A percentile compares a stretch with the other conserved stretches of the same genome.
Conservation (phyloP, 129 eudicot genomes). For the Pseudognaphalium luteoalbum region DNA sequence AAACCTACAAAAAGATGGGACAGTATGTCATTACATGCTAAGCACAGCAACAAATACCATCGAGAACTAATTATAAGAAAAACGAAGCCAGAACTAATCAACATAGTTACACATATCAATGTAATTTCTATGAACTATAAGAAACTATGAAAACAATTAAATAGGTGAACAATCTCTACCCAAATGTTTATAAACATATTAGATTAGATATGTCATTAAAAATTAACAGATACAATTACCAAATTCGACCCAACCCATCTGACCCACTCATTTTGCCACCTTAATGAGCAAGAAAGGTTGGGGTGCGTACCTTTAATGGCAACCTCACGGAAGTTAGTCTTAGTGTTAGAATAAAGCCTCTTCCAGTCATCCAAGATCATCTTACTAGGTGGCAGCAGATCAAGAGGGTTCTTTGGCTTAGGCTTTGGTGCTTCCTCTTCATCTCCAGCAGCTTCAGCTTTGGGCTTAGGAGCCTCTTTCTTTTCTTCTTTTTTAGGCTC, state of each 20-base stretch:
- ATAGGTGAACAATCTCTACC: neutral
- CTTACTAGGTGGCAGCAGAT: constrained; percentile 81
- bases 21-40: neutral
- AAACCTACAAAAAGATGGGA: constrained; percentile 50
- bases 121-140: too few relatives aligned
- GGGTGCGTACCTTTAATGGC: constrained; percentile 74
- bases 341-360: constrained; percentile 92
- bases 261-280: neutral
- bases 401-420: constrained; percentile 85
- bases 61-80: neutral
- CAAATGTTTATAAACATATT: neutral
- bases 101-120: too few relatives aligned
- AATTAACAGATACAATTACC: neutral
- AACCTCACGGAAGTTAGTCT: constrained; percentile 88
- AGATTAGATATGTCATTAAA: neutral
- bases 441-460: constrained; percentile 50
- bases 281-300: neutral
- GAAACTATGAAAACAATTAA: neutral
- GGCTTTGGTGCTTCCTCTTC: constrained; percentile 88
- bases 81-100: neutral
- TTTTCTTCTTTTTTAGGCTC: constrained; percentile 59
- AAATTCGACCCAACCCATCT: neutral
- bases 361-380: constrained; percentile 98
- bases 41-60: neutral
- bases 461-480: constrained; percentile 39